Percentiles rank a stretch among this genome's conserved stretches.
Conservation (phyloP, 495 filamentous ascomycete genomes). For the Tuber umbilicatum region DNA sequence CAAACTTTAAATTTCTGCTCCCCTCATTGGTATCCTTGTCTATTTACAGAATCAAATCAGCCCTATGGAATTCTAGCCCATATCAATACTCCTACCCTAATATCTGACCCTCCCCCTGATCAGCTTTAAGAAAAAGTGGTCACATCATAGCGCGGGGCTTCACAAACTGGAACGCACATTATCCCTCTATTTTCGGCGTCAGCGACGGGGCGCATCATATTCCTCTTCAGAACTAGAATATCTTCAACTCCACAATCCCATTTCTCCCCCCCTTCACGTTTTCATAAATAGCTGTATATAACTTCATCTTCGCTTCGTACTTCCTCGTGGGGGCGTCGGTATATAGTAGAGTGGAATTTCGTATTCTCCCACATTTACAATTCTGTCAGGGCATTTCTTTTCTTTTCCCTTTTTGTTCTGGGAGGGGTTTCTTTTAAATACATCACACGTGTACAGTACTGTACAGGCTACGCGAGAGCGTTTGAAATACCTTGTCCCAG, state of each 20-base stretch:
- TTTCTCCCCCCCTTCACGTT: too few species aligned
- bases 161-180: too few species aligned
- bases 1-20: background rate
- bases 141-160: too few species aligned
- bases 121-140: too few species aligned
- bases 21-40: background rate
- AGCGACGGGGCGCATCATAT: rapidly evolving
- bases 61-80: background rate
- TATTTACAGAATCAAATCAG: background rate
- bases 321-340: background rate
- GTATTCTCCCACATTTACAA: too few species aligned
- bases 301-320: background rate
- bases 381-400: too few species aligned
- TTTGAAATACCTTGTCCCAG: too few species aligned
- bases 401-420: too few species aligned
- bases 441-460: too few species aligned
- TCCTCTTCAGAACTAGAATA: background rate
- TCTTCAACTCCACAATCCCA: background rate
- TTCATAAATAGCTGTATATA: background rate
- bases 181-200: background rate
- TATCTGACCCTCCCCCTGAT: background rate
- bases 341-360: background rate
- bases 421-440: too few species aligned
- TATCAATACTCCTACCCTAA: background rate
- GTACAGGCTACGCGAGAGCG: too few species aligned